phyloP scores from a whole-genome alignment of 352 stramenopile species.

The Blastocystis sp. region DNA sequence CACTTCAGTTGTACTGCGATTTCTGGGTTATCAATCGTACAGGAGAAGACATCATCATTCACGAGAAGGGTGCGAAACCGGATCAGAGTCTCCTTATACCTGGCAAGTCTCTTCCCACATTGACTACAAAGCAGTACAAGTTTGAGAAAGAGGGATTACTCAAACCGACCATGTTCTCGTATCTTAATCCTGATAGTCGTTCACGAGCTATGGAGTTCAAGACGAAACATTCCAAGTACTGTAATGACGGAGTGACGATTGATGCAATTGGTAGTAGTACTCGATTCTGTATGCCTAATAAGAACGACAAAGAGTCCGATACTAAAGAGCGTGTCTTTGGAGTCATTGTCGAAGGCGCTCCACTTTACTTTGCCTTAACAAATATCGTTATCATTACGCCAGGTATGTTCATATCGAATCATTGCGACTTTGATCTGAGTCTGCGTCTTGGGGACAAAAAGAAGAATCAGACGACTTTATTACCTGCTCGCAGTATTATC shows the following conservation, averaged over 20 bases:
- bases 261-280: neutral
- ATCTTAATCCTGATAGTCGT: neutral
- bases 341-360: constrained; percentile 22
- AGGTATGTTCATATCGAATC: constrained; percentile 25
- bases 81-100: neutral
- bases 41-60: constrained; percentile 2
- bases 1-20: constrained; percentile 37
- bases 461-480: neutral
- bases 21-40: constrained; percentile 55
- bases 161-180: constrained; percentile 40
- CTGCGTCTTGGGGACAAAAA: constrained; percentile 39
- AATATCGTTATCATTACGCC: constrained; percentile 33
- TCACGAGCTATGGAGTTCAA: constrained; percentile 3
- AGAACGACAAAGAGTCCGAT: neutral
- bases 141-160: neutral
- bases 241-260: constrained; percentile 13
- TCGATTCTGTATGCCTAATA: constrained; percentile 41
- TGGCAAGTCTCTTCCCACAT: neutral
- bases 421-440: neutral
- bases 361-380: neutral
- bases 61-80: neutral
- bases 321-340: neutral
- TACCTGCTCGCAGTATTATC: constrained; percentile 14
- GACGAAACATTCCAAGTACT: neutral
- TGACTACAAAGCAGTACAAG: neutral